Evolutionary conservation across 164 flowering plant genomes (phyloP).

Genomic region (Stephania yunnanensis): DNA sequence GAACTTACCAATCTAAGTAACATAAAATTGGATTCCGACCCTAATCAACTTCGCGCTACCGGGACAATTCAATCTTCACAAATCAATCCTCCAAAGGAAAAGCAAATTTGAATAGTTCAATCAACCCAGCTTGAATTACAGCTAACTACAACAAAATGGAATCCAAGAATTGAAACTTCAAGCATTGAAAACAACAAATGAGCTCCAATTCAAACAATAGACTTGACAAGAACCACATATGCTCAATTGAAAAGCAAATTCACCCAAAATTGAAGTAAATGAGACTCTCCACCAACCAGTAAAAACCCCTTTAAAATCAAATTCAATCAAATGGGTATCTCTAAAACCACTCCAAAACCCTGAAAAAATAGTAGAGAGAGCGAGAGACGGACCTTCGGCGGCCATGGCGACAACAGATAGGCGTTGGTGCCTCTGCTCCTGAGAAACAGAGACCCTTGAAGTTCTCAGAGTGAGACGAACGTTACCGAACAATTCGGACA

Average conservation of each 20-base stretch:
- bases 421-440: constrained; percentile 6
- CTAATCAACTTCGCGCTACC: too few relatives aligned
- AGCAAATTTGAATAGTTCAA: too few relatives aligned
- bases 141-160: not conserved
- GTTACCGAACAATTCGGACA: constrained; percentile 21
- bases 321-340: constrained; percentile 2
- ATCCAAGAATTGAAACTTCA: not conserved
- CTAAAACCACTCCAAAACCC: not conserved
- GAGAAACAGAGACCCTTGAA: constrained; percentile 11
- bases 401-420: constrained; percentile 29
- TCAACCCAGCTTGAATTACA: not conserved
- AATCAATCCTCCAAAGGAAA: too few relatives aligned
- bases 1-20: too few relatives aligned
- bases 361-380: not conserved
- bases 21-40: too few relatives aligned
- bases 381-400: constrained; percentile 33
- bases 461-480: constrained; percentile 15
- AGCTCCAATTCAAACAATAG: not conserved
- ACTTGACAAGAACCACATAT: not conserved
- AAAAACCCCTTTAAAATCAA: not conserved
- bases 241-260: not conserved
- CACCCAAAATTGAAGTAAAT: not conserved
- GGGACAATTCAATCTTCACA: too few relatives aligned
- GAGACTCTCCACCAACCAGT: not conserved
- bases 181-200: not conserved